Base-by-base conservation (phyloP, 306 rosid genomes). In the Cajanus cajan region DNA sequence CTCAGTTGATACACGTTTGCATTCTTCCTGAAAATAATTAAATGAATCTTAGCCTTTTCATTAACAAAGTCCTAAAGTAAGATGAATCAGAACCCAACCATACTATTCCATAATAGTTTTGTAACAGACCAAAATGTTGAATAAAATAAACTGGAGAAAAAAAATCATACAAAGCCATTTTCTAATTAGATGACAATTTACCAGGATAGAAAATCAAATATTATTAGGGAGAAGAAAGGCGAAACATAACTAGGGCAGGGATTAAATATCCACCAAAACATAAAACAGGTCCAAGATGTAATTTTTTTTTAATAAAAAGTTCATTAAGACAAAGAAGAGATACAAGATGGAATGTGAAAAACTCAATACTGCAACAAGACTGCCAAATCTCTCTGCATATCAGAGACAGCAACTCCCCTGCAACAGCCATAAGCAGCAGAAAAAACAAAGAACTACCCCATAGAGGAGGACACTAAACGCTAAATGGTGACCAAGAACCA, bases 1-100 rank as follows among this genome's bases (percentile, higher is more conserved):
- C 89, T 95, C 98, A 7, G 90, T 82, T 57, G 98, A 95, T 79
- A 85, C 97, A 78, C 97, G 96, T 84, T 90, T 92, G 83, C 97
- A 95, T 74, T 95, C 98, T 72, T 86, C 97, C 98, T 95, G 92
- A 84, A 73, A 83, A 88, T 73, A 67, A 55, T 68, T 12, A 80
- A 34, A 67, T 33, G 68, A 77, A 28, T 76, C 62, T 73, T 58
- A 72, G 71, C 51, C 54, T 68, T 51, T 77, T 50, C 47, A 52
- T 64, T 8, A 72, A 73, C 65, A 74, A 40, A 82, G 47, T 34
- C 48, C 63, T 62, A 11, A 61, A 69, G 76, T 39, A n/a, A 47
- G 71, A 75, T 21, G 68, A 68, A 62, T 41, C 57, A 74, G 74
- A 63, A 45, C 19, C 64, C 54, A 34, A 74, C 12, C 73, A 82